Percentiles rank a stretch among this genome's conserved stretches.
Conservation (phyloP, 805 yeast species). For the Sugiyamaella smithiae region DNA sequence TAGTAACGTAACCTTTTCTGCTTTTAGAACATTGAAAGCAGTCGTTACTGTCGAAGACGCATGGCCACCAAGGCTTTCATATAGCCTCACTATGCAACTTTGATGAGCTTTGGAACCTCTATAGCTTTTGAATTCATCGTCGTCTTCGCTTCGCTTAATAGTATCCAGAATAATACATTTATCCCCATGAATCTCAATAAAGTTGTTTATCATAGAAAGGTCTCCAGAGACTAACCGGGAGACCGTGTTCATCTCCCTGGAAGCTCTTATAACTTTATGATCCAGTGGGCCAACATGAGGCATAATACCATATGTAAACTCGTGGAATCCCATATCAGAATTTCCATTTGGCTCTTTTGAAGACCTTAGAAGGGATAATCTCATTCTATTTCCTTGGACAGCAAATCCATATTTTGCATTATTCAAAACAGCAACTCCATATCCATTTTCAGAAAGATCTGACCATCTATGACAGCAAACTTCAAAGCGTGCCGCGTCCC, state of each 20-base stretch:
- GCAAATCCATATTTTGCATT: constrained; percentile 76
- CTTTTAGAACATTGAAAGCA: not conserved
- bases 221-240: constrained; percentile 26
- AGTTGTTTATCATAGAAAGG: constrained; percentile 28
- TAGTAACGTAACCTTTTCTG: not conserved
- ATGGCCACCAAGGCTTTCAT: constrained; percentile 83
- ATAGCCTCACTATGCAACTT: constrained; percentile 65
- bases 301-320: constrained; percentile 64
- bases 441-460: constrained; percentile 69
- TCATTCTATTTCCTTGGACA: constrained; percentile 74
- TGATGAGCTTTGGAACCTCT: constrained; percentile 36
- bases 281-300: constrained; percentile 65
- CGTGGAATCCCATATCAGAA: constrained; percentile 81
- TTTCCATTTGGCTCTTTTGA: constrained; percentile 79
- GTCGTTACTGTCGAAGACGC: constrained; percentile 28
- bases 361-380: constrained; percentile 70
- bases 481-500: constrained; percentile 86
- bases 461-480: constrained; percentile 80
- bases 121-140: constrained; percentile 45
- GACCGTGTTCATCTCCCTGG: constrained; percentile 59
- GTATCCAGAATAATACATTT: constrained; percentile 64
- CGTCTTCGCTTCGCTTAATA: constrained; percentile 84
- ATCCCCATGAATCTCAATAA: constrained; percentile 44
- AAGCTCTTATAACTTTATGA: constrained; percentile 58
- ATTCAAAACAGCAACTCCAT: constrained; percentile 73